phyloP scores from a whole-genome alignment of 257 asterid species.

The Scutellaria barbata region DNA sequence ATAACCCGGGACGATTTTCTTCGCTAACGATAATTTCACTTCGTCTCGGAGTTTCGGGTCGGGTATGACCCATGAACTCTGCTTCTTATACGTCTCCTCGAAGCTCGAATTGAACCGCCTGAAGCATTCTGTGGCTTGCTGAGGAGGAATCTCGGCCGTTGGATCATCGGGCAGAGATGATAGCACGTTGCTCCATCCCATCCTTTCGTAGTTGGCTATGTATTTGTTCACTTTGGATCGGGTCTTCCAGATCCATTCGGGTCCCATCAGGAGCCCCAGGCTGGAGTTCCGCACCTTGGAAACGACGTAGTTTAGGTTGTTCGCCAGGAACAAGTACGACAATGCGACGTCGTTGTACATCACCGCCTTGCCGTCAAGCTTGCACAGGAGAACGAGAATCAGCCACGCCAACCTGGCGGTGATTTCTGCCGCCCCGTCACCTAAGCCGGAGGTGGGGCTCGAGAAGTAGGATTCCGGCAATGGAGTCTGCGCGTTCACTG shows the following conservation, averaged over 20 bases:
- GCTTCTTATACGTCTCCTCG: slow-evolving; percentile 57
- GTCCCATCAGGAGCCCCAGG: slow-evolving; percentile 61
- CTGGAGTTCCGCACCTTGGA: slow-evolving; percentile 66
- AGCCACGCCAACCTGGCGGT: slow-evolving; percentile 72
- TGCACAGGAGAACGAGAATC: slow-evolving; percentile 78
- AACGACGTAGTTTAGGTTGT: slow-evolving; percentile 81
- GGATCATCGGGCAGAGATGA: slow-evolving; percentile 56
- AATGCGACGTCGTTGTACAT: slow-evolving; percentile 66
- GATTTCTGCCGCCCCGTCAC: slow-evolving; percentile 48
- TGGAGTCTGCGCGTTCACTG: slow-evolving; percentile 44
- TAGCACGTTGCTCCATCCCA: slow-evolving; percentile 60
- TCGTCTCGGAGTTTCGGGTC: slow-evolving; percentile 61
- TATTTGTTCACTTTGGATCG: slow-evolving; percentile 60
- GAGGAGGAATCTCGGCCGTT: slow-evolving; percentile 47
- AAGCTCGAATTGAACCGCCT: slow-evolving; percentile 49
- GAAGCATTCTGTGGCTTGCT: slow-evolving; percentile 45
- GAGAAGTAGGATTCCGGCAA: slow-evolving; percentile 68
- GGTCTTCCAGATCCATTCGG: slow-evolving; percentile 65
- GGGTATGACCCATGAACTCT: slow-evolving; percentile 72
- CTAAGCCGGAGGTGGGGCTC: slow-evolving; percentile 47
- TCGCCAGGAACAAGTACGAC: slow-evolving; percentile 73
- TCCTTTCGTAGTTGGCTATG: slow-evolving; percentile 50
- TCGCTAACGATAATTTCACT: slow-evolving; percentile 49
- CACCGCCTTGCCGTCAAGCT: slow-evolving; percentile 79
- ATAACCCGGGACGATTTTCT: slow-evolving; percentile 48